Conservation (phyloP, 371 early-diverging fungal species). For the Capillidium heterosporum region DNA sequence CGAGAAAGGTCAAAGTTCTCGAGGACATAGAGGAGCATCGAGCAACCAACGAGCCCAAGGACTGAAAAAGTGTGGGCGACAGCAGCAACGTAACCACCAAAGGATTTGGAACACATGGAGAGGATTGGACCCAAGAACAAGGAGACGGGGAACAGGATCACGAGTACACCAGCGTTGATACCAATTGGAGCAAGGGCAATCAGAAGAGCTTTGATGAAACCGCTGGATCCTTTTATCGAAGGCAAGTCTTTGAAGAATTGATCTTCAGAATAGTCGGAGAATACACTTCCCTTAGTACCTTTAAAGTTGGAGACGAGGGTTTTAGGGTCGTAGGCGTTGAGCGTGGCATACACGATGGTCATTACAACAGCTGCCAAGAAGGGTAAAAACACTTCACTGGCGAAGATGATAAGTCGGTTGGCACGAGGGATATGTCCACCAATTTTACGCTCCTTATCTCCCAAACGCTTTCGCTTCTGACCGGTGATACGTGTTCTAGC, state of each 20-base stretch:
- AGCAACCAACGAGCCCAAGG: conserved; percentile 31
- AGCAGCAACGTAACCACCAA: conserved; percentile 50
- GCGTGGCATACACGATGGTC: conserved; percentile 20
- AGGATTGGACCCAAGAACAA: conserved; percentile 42
- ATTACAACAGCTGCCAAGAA: conserved; percentile 39
- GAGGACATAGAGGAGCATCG: conserved; percentile 43
- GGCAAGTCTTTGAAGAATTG: not conserved
- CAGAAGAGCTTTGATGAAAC: conserved; percentile 7
- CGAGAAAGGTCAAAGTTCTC: conserved; percentile 40
- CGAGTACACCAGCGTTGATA: conserved; percentile 46
- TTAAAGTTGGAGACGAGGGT: not conserved
- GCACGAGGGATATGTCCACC: conserved; percentile 46
- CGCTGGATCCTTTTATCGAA: not conserved
- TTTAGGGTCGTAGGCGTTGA: not conserved
- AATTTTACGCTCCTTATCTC: conserved; percentile 27
- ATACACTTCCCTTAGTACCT: not conserved
- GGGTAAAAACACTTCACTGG: conserved; percentile 55
- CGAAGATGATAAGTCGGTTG: conserved; percentile 39
- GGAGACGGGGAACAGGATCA: conserved; percentile 50
- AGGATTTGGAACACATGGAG: conserved; percentile 36
- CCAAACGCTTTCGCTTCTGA: conserved; percentile 50
- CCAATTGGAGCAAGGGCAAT: conserved; percentile 52
- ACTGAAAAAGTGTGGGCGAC: conserved; percentile 48
- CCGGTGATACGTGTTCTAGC: conserved; percentile 59
- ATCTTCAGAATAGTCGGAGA: not conserved